Percentiles rank a stretch among this genome's conserved stretches.
Evolutionary conservation across 441 rosid species (phyloP).

Genomic region (Erysimum pusillum): DNA sequence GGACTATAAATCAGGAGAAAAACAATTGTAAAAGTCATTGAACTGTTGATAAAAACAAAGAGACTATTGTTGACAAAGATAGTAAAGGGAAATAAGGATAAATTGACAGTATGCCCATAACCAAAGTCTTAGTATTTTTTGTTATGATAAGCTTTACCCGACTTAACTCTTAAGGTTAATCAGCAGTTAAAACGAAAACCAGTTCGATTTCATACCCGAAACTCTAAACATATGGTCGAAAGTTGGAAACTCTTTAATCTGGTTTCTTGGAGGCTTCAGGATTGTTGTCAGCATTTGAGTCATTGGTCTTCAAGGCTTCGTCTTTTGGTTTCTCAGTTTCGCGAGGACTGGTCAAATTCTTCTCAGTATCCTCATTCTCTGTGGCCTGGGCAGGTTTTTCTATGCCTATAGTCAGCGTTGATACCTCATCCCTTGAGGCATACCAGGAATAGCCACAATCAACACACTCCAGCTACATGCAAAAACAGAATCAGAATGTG

Average conservation of each 20-base stretch:
- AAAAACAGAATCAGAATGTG: slow-evolving; percentile 16
- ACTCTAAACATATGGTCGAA: slow-evolving; percentile 20
- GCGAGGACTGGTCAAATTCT: slow-evolving; percentile 68
- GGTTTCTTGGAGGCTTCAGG: slow-evolving; percentile 40
- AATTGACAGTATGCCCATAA: slow-evolving; percentile 12
- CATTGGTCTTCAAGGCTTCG: slow-evolving; percentile 51
- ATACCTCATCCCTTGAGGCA: slow-evolving; percentile 86
- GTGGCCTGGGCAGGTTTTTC: slow-evolving; percentile 60
- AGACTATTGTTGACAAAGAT: not conserved
- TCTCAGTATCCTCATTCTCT: slow-evolving; percentile 73
- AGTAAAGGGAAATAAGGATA: not conserved
- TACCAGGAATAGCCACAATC: slow-evolving; percentile 94
- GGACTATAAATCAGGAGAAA: too few relatives aligned
- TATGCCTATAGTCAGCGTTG: slow-evolving; percentile 75
- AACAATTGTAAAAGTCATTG: too few relatives aligned
- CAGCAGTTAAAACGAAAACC: slow-evolving; percentile 16
- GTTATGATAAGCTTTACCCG: not conserved
- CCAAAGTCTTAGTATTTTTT: not conserved
- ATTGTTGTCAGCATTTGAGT: slow-evolving; percentile 35
- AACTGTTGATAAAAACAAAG: not conserved
- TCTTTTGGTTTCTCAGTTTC: slow-evolving; percentile 60
- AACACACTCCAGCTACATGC: slow-evolving; percentile 77
- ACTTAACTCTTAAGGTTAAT: slow-evolving; percentile 12
- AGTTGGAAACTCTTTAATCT: slow-evolving; percentile 27
- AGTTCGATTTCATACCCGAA: not conserved